Evolutionary conservation across 768 basidiomycete species (phyloP).

Genomic region (Clathrus columnatus): DNA sequence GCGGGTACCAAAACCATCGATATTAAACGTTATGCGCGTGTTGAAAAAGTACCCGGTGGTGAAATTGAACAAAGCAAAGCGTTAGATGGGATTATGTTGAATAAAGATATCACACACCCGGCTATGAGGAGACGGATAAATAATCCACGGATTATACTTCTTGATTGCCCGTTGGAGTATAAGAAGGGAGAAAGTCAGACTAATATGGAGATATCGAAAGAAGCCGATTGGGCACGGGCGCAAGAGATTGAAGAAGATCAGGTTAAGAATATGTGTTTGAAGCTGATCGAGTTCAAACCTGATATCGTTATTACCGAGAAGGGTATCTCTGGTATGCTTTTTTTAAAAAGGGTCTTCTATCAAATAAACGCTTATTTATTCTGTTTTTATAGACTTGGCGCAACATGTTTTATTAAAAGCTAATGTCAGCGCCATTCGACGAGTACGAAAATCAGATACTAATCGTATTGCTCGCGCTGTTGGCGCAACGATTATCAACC

Average conservation of each 20-base stretch:
- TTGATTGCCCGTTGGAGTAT: conserved; percentile 96
- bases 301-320: conserved; percentile 96
- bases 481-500: conserved; percentile 94
- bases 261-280: conserved; percentile 76
- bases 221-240: conserved; percentile 85
- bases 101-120: conserved; percentile 98
- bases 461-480: conserved; percentile 95
- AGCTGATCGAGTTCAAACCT: conserved; percentile 87
- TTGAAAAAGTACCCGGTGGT: conserved; percentile 96
- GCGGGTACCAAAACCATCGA: conserved; percentile 82
- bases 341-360: neutral
- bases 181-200: conserved; percentile 99
- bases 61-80: conserved; percentile 92
- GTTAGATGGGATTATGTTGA: conserved; percentile 87
- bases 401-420: conserved; percentile 84
- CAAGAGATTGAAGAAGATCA: conserved; percentile 97
- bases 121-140: conserved; percentile 89
- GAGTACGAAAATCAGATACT: conserved; percentile 98
- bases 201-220: conserved; percentile 95
- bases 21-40: conserved; percentile 95
- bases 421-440: conserved; percentile 86
- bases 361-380: neutral
- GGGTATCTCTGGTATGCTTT: conserved; percentile 78
- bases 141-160: conserved; percentile 78
- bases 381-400: conserved; percentile 59